Percentiles rank a stretch among this genome's conserved stretches.
Evolutionary conservation across 805 yeast species (phyloP).

Genomic region (Tetrapisispora nanseiensis): DNA sequence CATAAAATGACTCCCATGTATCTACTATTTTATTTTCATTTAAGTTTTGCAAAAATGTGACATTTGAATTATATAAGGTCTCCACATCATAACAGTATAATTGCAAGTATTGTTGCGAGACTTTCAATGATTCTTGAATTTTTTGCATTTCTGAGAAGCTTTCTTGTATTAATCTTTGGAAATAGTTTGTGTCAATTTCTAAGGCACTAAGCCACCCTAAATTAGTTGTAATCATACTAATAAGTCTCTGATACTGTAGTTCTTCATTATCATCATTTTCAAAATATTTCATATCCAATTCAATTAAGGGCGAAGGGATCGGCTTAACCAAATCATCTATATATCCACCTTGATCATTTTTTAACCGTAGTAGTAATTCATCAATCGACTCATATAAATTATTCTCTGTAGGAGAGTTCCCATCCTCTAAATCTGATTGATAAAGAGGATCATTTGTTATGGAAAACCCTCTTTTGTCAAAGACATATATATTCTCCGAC

Average conservation of each 20-base stretch:
- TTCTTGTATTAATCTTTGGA: conserved; percentile 22
- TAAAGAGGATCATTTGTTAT: conserved; percentile 16
- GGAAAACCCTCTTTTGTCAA: conserved; percentile 51
- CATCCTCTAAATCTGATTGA: too few species aligned
- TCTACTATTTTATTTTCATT: conserved; percentile 35
- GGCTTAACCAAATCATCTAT: conserved; percentile 23
- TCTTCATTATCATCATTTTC: background rate
- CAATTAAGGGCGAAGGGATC: conserved; percentile 30
- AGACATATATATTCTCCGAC: conserved; percentile 43
- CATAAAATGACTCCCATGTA: conserved; percentile 32
- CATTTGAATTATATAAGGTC: conserved; percentile 33
- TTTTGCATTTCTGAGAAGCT: conserved; percentile 30
- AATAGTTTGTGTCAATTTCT: conserved; percentile 33
- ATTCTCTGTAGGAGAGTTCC: background rate
- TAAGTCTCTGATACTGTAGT: conserved; percentile 16
- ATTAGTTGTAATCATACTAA: conserved; percentile 35
- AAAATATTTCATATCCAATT: conserved; percentile 8
- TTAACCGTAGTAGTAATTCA: background rate
- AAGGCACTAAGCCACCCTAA: conserved; percentile 45
- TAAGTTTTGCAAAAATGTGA: conserved; percentile 32
- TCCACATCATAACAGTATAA: conserved; percentile 42
- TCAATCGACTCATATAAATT: background rate
- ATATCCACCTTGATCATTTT: background rate
- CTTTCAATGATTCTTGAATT: conserved; percentile 38
- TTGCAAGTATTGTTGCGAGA: conserved; percentile 41